Evolutionary conservation across 495 filamentous ascomycete species (phyloP).

Genomic region (Neurospora sp.): DNA sequence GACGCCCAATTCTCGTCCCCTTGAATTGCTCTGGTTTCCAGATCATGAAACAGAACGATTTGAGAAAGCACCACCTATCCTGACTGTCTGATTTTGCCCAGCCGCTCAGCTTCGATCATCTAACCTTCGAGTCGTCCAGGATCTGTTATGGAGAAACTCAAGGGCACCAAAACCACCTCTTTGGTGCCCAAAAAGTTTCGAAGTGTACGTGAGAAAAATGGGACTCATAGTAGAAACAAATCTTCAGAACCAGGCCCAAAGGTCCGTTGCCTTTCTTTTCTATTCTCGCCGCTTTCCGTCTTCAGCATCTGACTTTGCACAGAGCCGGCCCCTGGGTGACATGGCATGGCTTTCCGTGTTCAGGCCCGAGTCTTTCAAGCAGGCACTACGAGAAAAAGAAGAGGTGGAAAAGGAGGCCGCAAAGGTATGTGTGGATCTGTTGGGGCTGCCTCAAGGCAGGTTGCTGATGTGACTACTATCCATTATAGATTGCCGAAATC

Average conservation of each 20-base stretch:
- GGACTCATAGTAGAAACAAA: slow-evolving; percentile 37
- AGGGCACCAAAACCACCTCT: slow-evolving; percentile 8
- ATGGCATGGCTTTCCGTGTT: slow-evolving; percentile 46
- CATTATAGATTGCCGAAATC: slow-evolving; percentile 45
- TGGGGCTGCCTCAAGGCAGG: background rate
- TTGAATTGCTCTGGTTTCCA: background rate
- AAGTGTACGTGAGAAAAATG: slow-evolving; percentile 60
- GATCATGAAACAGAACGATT: background rate
- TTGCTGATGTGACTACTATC: background rate
- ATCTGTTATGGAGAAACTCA: slow-evolving; percentile 16
- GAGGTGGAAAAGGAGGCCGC: slow-evolving; percentile 36
- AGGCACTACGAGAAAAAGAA: slow-evolving; percentile 44
- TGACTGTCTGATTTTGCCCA: background rate
- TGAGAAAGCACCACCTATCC: background rate
- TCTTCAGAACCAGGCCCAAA: slow-evolving; percentile 39
- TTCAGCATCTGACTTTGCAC: slow-evolving; percentile 11
- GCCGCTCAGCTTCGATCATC: background rate
- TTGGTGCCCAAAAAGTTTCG: slow-evolving; percentile 46
- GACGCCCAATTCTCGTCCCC: background rate
- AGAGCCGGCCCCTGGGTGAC: slow-evolving; percentile 29
- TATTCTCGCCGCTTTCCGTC: slow-evolving; percentile 2
- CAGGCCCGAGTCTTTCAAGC: slow-evolving; percentile 40
- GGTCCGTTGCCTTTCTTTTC: slow-evolving; percentile 23
- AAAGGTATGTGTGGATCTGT: slow-evolving; percentile 21
- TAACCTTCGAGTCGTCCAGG: background rate